Percentiles rank a stretch among this genome's conserved stretches.
phyloP scores from a whole-genome alignment of 768 basidiomycete species.

The Hypholoma fasciculare region DNA sequence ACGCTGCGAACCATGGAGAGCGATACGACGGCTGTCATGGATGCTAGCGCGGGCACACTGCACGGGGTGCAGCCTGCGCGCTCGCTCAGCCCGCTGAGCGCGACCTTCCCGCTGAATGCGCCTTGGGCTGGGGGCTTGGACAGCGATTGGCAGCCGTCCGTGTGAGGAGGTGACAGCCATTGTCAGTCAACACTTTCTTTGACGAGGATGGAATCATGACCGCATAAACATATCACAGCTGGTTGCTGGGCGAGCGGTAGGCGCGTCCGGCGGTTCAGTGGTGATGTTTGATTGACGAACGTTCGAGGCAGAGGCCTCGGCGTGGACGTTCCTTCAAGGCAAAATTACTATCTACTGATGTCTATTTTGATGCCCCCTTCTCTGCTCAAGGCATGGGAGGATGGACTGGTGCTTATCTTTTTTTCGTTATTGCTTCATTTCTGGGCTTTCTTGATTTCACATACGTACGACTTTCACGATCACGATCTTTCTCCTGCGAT shows the following conservation, averaged over 20 bases:
- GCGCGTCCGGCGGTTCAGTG: not conserved
- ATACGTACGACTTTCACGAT: conserved; percentile 3
- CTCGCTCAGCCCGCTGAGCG: conserved; percentile 27
- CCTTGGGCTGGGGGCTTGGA: conserved; percentile 45
- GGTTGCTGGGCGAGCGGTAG: not conserved
- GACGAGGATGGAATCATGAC: not conserved
- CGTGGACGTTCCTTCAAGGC: not conserved
- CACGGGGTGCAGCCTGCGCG: conserved; percentile 3
- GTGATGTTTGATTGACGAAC: not conserved
- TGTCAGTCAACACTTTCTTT: not conserved
- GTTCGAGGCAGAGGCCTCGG: not conserved
- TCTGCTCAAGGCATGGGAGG: not conserved
- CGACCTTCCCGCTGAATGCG: conserved; percentile 25
- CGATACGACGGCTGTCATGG: conserved; percentile 18
- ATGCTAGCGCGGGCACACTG: conserved; percentile 15
- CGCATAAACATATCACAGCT: not conserved
- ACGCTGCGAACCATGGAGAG: conserved; percentile 11
- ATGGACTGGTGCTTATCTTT: not conserved
- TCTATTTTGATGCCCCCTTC: not conserved
- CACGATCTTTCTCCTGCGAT: conserved; percentile 2
- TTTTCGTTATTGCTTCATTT: not conserved
- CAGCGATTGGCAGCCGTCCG: conserved; percentile 35
- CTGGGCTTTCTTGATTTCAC: not conserved
- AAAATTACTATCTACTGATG: not conserved
- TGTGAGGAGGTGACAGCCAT: not conserved